Evolutionary conservation across 495 filamentous ascomycete genomes (phyloP), one percentile per base, ranked within the genome.

Genomic region (Venustampulla echinocandica): DNA sequence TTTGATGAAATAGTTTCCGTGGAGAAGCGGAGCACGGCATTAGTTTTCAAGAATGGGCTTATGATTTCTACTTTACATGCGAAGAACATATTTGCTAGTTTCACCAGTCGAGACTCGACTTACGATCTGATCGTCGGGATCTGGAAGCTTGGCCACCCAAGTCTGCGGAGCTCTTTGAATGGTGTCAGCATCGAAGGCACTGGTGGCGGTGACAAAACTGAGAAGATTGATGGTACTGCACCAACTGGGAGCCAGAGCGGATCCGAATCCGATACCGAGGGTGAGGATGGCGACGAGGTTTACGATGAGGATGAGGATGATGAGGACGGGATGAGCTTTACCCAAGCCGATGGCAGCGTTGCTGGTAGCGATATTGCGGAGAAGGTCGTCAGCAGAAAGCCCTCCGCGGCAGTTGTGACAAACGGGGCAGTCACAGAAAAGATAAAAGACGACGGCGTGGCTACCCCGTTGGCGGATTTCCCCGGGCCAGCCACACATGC

Each of bases 111-210:
- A 53, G 92, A 99, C 65, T 86, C 90, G 3, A 97, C 92, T 0
- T 99, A 97, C 62, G 92, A 97, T 59, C 70, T 99, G 18, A 84
- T 99, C 62, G 84, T 97, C 59, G 89, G 89, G 39, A 96, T 99
- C 45, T 99, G 92, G 92, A 95, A 94, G 58, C 82, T 96, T 32
- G 90, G 85, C 24, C 92, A 97, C 59, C 90, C 93, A 5, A 80
- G 84, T 50, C 63, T 99, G 14, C 84, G 89, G 59, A 90, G 85
- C 60, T 88, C 86, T 23, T 69, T 89, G 5, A 95, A 95, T 51
- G 90, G 92, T 7, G 88, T 90, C 24, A 73, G 80, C 17, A 71
- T 96, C 0, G 81, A 84, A 44, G 82, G 83, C 42, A 74, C 81
- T 23, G 86, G 85, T 1, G 87, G 85, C 4, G 82, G 80, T 32